phyloP scores from a whole-genome alignment of 306 rosid species.

The Ammopiptanthus mongolicus region DNA sequence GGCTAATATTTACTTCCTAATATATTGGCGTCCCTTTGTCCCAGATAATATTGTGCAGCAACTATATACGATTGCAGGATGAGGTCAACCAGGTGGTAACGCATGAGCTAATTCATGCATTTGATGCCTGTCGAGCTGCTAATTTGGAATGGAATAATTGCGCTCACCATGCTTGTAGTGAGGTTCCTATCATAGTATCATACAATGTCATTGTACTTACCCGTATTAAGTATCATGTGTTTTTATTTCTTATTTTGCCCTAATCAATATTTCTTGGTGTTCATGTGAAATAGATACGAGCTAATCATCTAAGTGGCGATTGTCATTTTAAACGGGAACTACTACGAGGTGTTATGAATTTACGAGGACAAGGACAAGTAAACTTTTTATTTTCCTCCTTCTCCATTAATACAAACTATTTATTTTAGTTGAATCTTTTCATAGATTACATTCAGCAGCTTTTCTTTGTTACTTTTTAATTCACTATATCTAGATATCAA shows the following conservation, averaged over 20 bases:
- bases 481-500: background rate
- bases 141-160: conserved; percentile 68
- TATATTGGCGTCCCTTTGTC: conserved; percentile 1
- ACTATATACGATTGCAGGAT: conserved; percentile 52
- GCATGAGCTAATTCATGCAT: conserved; percentile 72
- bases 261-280: background rate
- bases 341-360: conserved; percentile 52
- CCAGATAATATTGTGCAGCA: conserved; percentile 59
- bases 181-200: conserved; percentile 36
- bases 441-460: background rate
- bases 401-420: background rate
- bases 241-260: background rate
- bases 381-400: background rate
- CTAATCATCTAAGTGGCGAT: conserved; percentile 74
- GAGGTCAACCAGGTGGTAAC: conserved; percentile 62
- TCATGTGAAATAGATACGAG: conserved; percentile 53
- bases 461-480: background rate
- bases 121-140: conserved; percentile 64
- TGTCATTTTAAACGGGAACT: conserved; percentile 79
- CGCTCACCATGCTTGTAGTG: conserved; percentile 80
- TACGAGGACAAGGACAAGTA: conserved; percentile 83
- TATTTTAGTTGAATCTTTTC: background rate
- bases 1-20: background rate
- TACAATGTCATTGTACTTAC: background rate
- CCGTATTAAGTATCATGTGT: background rate